Conservation (phyloP, 2,329 filamentous ascomycete genomes). For the Dissoconium aciculare region DNA sequence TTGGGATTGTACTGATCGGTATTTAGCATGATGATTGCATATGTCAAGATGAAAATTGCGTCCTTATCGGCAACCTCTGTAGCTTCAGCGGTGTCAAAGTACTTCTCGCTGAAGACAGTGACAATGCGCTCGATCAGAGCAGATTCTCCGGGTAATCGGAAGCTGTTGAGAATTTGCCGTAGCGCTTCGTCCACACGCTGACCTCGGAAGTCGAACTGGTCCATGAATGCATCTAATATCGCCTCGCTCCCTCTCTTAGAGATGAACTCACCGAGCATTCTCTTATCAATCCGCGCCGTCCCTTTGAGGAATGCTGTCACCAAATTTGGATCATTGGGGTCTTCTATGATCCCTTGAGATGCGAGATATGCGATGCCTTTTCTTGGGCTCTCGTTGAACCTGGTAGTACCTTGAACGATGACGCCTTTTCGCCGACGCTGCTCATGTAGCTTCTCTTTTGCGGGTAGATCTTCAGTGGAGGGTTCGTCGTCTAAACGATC, state of each 20-base stretch:
- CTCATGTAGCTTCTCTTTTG: constrained; percentile 48
- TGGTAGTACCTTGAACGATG: constrained; percentile 72
- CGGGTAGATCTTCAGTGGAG: constrained; percentile 48
- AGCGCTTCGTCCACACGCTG: constrained; percentile 85
- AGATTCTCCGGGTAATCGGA: constrained; percentile 86
- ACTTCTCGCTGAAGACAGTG: constrained; percentile 72
- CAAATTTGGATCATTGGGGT: constrained; percentile 56
- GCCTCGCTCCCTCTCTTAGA: constrained; percentile 79
- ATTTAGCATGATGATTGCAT: constrained; percentile 95
- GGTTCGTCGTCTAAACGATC: constrained; percentile 66
- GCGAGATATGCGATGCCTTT: constrained; percentile 73
- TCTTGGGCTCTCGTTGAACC: constrained; percentile 93
- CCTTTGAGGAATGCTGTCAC: constrained; percentile 80
- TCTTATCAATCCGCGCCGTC: constrained; percentile 79
- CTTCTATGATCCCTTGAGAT: constrained; percentile 69
- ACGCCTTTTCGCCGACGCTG: constrained; percentile 69
- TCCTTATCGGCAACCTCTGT: constrained; percentile 72
- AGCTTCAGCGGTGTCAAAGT: constrained; percentile 53
- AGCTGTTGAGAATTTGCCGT: constrained; percentile 72
- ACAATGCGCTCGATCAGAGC: constrained; percentile 87
- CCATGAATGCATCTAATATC: constrained; percentile 72
- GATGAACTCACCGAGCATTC: constrained; percentile 76
- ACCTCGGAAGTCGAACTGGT: constrained; percentile 72
- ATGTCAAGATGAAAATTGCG: constrained; percentile 76
- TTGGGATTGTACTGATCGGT: constrained; percentile 96